These are phyloP conservation scores for Isatis lusitanica DNA, from an alignment of 441 rosid species.

Conservation along the genomic window DNA sequence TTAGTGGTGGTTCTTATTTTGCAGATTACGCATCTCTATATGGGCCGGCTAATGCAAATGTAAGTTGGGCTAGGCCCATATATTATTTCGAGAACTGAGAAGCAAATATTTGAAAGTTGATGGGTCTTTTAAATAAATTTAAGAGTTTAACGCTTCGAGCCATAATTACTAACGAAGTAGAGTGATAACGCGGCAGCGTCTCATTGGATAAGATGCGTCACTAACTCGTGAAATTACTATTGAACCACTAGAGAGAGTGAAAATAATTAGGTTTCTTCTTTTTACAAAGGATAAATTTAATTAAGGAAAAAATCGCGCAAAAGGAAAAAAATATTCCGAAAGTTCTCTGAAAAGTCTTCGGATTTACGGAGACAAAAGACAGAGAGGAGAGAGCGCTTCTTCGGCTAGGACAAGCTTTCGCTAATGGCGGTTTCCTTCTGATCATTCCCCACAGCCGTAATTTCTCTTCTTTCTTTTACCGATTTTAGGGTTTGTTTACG, in stretches of 20 bases:
- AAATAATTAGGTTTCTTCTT: not conserved
- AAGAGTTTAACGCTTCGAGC: not conserved
- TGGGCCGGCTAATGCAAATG: constrained; percentile 7
- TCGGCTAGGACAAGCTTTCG: constrained; percentile 29
- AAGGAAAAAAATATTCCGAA: constrained; percentile 10
- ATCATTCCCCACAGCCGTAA: constrained; percentile 29
- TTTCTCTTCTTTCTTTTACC: not conserved
- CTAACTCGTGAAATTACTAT: constrained; percentile 13
- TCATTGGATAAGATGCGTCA: constrained; percentile 37
- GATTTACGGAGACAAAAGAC: constrained; percentile 25
- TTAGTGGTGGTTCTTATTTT: not conserved
- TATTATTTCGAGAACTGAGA: not conserved
- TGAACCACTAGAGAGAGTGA: not conserved
- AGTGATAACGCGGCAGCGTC: constrained; percentile 16
- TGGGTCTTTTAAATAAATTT: not conserved
- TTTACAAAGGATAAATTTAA: not conserved
- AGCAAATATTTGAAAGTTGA: not conserved
- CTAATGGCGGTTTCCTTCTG: constrained; percentile 38
- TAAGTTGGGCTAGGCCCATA: constrained; percentile 17
- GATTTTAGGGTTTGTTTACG: constrained; percentile 16
- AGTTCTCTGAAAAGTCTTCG: constrained; percentile 31
- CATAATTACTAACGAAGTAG: not conserved
- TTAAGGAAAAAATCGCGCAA: not conserved
- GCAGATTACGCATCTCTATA: not conserved
- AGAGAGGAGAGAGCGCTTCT: constrained; percentile 28